Conservation (phyloP, 2,329 filamentous ascomycete genomes). For the Knoxdaviesia capensis region DNA sequence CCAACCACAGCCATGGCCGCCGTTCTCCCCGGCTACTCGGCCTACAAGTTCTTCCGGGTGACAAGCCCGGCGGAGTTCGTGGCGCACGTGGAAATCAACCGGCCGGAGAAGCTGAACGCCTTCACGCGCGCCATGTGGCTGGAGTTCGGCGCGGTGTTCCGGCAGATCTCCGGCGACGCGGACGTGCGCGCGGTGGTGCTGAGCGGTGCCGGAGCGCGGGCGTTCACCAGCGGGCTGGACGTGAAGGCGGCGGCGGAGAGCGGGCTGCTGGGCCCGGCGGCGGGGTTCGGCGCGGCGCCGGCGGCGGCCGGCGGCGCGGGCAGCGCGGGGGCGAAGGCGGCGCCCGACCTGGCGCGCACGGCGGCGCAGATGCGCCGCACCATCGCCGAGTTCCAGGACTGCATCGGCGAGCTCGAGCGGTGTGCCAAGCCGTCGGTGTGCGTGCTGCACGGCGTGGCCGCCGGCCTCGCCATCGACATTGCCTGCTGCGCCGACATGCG, state of each 20-base stretch:
- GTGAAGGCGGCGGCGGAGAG: conserved; percentile 47
- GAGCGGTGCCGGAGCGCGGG: conserved; percentile 61
- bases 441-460: conserved; percentile 58
- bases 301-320: conserved; percentile 8
- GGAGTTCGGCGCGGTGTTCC: conserved; percentile 56
- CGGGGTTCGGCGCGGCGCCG: conserved; percentile 1
- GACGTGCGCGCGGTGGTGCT: conserved; percentile 60
- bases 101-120: conserved; percentile 70
- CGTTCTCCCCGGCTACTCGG: conserved; percentile 17
- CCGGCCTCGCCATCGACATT: conserved; percentile 63
- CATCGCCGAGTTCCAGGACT: conserved; percentile 63
- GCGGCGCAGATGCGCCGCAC: conserved; percentile 43
- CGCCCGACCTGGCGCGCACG: conserved; percentile 48
- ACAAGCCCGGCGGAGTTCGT: conserved; percentile 53
- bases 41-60: conserved; percentile 51
- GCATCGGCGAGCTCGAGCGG: conserved; percentile 54
- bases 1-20: conserved; percentile 2
- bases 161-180: conserved; percentile 48
- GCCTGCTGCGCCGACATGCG: conserved; percentile 51
- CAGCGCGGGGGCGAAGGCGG: neutral
- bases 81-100: conserved; percentile 83
- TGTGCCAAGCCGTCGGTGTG: conserved; percentile 87
- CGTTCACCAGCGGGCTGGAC: conserved; percentile 76
- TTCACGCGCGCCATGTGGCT: conserved; percentile 76
- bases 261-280: conserved; percentile 18